Evolutionary conservation across 179 eudicot genomes (phyloP).

Genomic region (Spinacia oleracea): DNA sequence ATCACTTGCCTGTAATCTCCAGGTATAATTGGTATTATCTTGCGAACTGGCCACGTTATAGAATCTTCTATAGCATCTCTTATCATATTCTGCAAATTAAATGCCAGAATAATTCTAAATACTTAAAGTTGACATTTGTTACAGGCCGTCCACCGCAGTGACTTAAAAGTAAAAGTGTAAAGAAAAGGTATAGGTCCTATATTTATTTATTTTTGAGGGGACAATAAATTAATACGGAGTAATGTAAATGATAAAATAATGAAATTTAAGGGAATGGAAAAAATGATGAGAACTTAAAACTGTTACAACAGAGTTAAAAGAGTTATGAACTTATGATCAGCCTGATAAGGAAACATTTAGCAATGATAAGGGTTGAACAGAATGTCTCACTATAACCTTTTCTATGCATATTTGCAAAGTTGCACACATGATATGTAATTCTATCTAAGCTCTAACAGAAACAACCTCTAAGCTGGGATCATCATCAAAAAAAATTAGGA

Average conservation of each 20-base stretch:
- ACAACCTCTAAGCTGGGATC: neutral
- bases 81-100: constrained; percentile 57
- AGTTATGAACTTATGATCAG: neutral
- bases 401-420: neutral
- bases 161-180: neutral
- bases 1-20: constrained; percentile 74
- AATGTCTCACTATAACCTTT: neutral
- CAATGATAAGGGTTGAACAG: neutral
- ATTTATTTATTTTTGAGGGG: too few relatives aligned
- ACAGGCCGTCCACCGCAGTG: neutral
- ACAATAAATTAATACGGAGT: too few relatives aligned
- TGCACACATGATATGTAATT: neutral
- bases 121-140: neutral
- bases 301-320: neutral
- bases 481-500: neutral
- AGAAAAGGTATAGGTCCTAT: neutral
- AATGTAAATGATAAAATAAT: neutral
- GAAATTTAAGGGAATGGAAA: neutral
- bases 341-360: neutral
- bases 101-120: neutral
- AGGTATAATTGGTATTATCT: constrained; percentile 69
- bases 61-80: constrained; percentile 93
- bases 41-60: constrained; percentile 86
- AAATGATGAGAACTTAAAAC: neutral
- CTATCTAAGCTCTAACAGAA: neutral